Evolutionary conservation across 768 basidiomycete genomes (phyloP).

Genomic region (Mycena floridula): DNA sequence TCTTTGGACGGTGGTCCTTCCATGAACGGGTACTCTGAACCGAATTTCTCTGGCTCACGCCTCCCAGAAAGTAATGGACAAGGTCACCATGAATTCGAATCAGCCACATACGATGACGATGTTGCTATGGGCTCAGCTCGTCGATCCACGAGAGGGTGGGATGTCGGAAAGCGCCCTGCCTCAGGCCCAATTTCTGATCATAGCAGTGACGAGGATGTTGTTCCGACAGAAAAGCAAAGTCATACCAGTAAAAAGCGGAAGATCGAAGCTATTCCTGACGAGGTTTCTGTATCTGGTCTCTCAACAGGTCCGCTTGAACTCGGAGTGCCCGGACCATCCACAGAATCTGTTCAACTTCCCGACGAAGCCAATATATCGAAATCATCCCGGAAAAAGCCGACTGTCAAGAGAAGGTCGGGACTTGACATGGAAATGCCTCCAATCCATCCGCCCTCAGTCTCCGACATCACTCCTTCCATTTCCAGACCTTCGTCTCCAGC

Average conservation of each 20-base stretch:
- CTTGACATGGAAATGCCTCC: too few relatives aligned
- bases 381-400: too few relatives aligned
- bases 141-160: not conserved
- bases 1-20: not conserved
- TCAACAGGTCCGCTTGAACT: constrained; percentile 52
- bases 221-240: constrained; percentile 27
- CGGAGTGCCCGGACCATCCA: constrained; percentile 50
- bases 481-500: constrained; percentile 71
- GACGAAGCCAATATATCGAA: not conserved
- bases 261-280: constrained; percentile 44
- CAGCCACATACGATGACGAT: not conserved
- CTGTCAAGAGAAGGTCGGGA: too few relatives aligned
- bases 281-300: constrained; percentile 31
- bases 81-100: too few relatives aligned
- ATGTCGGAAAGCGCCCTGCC: constrained; percentile 39
- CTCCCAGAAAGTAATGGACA: too few relatives aligned
- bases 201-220: constrained; percentile 51
- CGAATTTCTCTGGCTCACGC: not conserved
- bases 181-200: constrained; percentile 47
- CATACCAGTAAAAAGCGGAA: constrained; percentile 59
- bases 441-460: constrained; percentile 40
- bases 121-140: not conserved
- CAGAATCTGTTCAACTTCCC: not conserved
- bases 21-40: not conserved
- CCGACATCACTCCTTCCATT: constrained; percentile 62